Evolutionary conservation across 139 green algal species (phyloP), one percentile per base, ranked within the genome.

Genomic region (Gonium pectorale): DNA sequence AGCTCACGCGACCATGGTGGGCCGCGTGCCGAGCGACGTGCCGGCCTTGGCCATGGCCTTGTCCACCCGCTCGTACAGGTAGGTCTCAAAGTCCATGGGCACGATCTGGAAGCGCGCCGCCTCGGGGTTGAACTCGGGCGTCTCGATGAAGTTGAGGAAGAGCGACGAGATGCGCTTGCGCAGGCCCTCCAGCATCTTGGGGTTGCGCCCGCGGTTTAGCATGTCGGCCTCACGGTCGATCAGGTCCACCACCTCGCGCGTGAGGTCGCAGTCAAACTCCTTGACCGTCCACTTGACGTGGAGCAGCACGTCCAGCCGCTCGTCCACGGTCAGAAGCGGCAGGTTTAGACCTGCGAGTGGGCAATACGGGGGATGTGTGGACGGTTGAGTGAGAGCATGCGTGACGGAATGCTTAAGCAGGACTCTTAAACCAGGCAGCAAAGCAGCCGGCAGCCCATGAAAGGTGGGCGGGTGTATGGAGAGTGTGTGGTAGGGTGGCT

Each of bases 161-260:
- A 94, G 81, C 31, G 83, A 90, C 15, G 86, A 71, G 67, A 98
- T 94, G 60, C 95, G 93, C 77, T 91, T 90, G 19, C 95, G 90
- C 35, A 98, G 89, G 11, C 95, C 95, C 60, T 95, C 90, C 71
- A 98, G 83, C 56, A 91, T 92, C 73, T 82, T 86, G 51, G 85
- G 85, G 63, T 46, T 85, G 54, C 88, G 80, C 22, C 85, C 85
- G 17, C 89, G 62, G 85, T 97, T 96, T 27, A 98, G 88, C 81
- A 98, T 86, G 86, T 98, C 95, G 13, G 93, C 93, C 87, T 98
- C 95, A 7, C 95, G 87, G 77, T 98, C 95, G 35, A 97, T 93
- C 37, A 98, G 89, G 73, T 94, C 86, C 54, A 97, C 92, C 29
- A 98, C 87, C 89, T 97, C 95, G 24, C 93, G 86, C 26, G 92